phyloP scores from a whole-genome alignment of 805 yeast genomes.

The Cyberlindnera euphorbiiphila region DNA sequence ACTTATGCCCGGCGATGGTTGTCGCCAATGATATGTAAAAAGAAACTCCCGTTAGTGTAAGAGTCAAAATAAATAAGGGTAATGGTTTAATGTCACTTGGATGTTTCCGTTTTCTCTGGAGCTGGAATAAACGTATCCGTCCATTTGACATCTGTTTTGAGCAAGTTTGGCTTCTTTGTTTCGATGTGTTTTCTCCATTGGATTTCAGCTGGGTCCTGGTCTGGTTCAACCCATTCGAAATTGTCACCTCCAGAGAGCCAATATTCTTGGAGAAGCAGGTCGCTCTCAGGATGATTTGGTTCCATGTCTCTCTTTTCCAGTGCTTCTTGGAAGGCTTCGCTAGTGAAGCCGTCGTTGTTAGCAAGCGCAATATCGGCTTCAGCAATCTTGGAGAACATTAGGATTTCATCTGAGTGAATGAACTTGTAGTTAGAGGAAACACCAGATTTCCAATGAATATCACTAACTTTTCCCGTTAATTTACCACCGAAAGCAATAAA shows the following conservation, averaged over 20 bases:
- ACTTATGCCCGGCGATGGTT: no score
- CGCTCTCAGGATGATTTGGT: constrained; percentile 52
- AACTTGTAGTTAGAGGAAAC: constrained; percentile 62
- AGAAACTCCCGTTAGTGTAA: no score
- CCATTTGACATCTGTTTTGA: constrained; percentile 20
- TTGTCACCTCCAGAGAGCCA: constrained; percentile 88
- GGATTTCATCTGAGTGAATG: constrained; percentile 62
- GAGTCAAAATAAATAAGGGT: constrained; percentile 1
- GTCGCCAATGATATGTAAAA: no score
- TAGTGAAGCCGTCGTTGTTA: constrained; percentile 21
- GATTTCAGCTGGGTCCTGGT: constrained; percentile 79
- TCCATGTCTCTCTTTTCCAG: constrained; percentile 12
- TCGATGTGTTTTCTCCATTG: constrained; percentile 17
- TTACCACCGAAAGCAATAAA: constrained; percentile 46
- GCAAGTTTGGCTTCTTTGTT: constrained; percentile 14
- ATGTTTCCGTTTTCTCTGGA: neutral
- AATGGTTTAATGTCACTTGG: neutral
- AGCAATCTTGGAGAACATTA: constrained; percentile 59
- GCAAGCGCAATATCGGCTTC: constrained; percentile 48
- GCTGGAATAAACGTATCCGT: constrained; percentile 20
- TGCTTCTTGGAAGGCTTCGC: constrained; percentile 13
- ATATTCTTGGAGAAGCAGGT: constrained; percentile 68
- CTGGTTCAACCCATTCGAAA: constrained; percentile 87
- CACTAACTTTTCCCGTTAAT: constrained; percentile 50
- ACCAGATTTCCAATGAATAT: constrained; percentile 60